Evolutionary conservation across 441 rosid genomes (phyloP).

Genomic region (Populus hybrid): DNA sequence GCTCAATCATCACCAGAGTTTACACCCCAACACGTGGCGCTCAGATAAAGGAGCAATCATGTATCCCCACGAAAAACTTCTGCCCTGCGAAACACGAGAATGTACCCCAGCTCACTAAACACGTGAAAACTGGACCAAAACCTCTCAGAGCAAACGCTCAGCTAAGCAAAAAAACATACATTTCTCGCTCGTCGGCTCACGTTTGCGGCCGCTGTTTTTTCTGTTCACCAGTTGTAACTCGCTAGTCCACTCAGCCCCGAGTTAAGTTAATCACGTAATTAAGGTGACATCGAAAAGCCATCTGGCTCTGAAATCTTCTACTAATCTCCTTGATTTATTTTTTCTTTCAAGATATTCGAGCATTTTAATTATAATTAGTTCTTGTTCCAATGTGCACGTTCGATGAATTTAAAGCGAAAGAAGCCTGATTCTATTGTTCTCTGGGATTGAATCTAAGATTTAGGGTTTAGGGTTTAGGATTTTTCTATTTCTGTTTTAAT

Average conservation of each 20-base stretch:
- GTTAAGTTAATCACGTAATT: background rate
- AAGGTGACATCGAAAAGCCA: background rate
- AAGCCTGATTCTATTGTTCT: background rate
- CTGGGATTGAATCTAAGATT: background rate
- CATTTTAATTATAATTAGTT: background rate
- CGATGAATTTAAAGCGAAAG: background rate
- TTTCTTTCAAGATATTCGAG: background rate
- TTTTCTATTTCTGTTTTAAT: slow-evolving; percentile 10
- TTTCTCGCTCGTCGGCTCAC: background rate
- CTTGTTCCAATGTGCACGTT: background rate
- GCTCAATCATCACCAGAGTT: too few relatives aligned
- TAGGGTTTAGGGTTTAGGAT: slow-evolving; percentile 35
- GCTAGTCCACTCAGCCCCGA: background rate
- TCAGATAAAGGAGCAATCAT: background rate
- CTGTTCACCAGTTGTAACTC: background rate
- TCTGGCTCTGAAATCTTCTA: background rate
- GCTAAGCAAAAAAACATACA: background rate
- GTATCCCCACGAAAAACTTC: background rate
- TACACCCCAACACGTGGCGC: background rate
- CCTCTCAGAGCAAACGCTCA: too few relatives aligned
- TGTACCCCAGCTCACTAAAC: background rate
- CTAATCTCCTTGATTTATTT: background rate
- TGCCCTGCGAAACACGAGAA: background rate
- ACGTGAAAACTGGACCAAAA: too few relatives aligned
- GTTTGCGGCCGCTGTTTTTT: background rate